phyloP scores from a whole-genome alignment of 2,329 filamentous ascomycete species.

The Fusarium solani-melongenae region DNA sequence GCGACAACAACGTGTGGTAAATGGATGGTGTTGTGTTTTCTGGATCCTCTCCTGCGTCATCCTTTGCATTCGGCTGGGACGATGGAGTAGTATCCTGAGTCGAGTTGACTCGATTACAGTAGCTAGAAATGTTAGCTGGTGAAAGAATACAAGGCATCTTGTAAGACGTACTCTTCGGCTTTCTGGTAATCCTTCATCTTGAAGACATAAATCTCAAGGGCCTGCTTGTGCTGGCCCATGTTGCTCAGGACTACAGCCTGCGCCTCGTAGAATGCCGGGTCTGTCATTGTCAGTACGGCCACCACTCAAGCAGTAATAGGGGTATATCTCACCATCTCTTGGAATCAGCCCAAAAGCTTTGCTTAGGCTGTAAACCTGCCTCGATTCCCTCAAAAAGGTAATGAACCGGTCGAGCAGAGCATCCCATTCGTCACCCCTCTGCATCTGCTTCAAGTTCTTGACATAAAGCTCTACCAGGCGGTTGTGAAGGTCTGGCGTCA shows the following conservation, averaged over 20 bases:
- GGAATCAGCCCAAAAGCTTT: conserved; percentile 83
- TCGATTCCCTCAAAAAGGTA: conserved; percentile 78
- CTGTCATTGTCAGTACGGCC: conserved; percentile 55
- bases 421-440: conserved; percentile 62
- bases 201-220: conserved; percentile 97
- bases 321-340: conserved; percentile 71
- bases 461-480: conserved; percentile 76
- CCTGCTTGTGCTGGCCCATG: conserved; percentile 95
- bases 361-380: conserved; percentile 79
- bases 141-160: neutral
- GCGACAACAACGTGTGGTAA: conserved; percentile 88
- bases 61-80: conserved; percentile 48
- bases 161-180: conserved; percentile 82
- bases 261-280: conserved; percentile 87
- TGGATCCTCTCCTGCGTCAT: conserved; percentile 48
- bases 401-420: conserved; percentile 75
- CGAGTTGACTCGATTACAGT: conserved; percentile 89
- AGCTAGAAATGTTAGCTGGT: conserved; percentile 59
- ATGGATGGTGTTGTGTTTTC: conserved; percentile 77
- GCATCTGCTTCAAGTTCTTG: conserved; percentile 64
- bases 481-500: conserved; percentile 88
- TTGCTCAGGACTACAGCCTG: conserved; percentile 92
- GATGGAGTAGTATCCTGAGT: conserved; percentile 59
- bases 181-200: conserved; percentile 88
- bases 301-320: neutral